Conservation (phyloP, 169 alveolate genomes). For the Babesia divergens region DNA sequence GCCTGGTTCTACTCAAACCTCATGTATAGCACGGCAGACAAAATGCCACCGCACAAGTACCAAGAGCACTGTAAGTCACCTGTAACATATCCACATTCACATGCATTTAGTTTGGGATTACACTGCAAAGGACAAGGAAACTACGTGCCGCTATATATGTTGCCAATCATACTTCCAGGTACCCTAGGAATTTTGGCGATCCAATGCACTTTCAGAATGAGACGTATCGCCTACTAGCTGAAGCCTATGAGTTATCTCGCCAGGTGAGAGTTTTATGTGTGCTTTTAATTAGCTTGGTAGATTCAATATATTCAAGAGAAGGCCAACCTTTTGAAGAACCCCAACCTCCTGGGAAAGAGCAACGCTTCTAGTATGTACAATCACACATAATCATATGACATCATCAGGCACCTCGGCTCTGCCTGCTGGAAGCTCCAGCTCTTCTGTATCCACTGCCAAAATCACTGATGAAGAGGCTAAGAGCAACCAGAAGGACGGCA, state of each 20-base stretch:
- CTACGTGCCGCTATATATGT: constrained; percentile 63
- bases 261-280: constrained; percentile 11
- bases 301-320: constrained; percentile 59
- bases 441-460: background rate
- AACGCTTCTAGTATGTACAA: background rate
- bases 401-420: too few species aligned
- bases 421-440: too few species aligned
- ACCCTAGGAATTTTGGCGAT: background rate
- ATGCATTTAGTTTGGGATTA: constrained; percentile 52
- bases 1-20: constrained; percentile 67
- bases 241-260: constrained; percentile 56
- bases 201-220: constrained; percentile 19
- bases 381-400: too few species aligned
- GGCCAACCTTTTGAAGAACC: constrained; percentile 8
- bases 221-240: constrained; percentile 62
- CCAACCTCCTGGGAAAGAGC: background rate
- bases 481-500: background rate
- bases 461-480: background rate
- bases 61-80: constrained; percentile 70
- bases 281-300: background rate
- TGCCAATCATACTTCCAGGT: constrained; percentile 67
- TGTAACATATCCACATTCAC: background rate
- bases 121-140: constrained; percentile 48
- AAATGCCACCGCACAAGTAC: constrained; percentile 66
- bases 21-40: constrained; percentile 60